phyloP scores from a whole-genome alignment of 371 early-diverging fungal genomes.

The Mucor lusitanicus region DNA sequence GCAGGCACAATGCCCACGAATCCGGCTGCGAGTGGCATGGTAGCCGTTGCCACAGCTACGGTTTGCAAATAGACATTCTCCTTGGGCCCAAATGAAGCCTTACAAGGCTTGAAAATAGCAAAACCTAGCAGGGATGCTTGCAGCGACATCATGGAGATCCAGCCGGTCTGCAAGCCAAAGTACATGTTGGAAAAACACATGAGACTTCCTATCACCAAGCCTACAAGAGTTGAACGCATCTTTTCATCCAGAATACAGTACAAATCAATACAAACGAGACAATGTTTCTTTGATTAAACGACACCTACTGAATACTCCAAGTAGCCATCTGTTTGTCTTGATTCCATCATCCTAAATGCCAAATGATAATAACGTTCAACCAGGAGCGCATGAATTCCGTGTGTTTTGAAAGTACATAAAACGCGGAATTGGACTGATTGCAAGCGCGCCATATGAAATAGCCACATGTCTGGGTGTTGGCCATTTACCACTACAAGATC shows the following conservation, averaged over 20 bases:
- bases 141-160: constrained; percentile 85
- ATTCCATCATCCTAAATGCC: background rate
- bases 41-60: constrained; percentile 80
- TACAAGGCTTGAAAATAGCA: constrained; percentile 65
- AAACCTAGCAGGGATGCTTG: constrained; percentile 77
- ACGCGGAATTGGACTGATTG: background rate
- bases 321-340: background rate
- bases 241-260: no score
- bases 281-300: background rate
- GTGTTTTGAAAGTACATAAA: background rate
- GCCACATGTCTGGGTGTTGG: no score
- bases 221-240: constrained; percentile 61
- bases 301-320: background rate
- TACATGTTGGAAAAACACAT: constrained; percentile 84
- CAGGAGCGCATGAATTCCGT: background rate
- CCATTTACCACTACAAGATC: no score
- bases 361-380: background rate
- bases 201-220: constrained; percentile 64
- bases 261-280: no score
- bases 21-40: constrained; percentile 79
- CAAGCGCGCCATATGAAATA: background rate
- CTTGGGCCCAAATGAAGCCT: constrained; percentile 64
- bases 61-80: constrained; percentile 83
- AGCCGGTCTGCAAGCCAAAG: constrained; percentile 82
- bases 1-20: constrained; percentile 80